Conservation (phyloP, 805 yeast genomes). For the Jamesozyma spencerorum region DNA sequence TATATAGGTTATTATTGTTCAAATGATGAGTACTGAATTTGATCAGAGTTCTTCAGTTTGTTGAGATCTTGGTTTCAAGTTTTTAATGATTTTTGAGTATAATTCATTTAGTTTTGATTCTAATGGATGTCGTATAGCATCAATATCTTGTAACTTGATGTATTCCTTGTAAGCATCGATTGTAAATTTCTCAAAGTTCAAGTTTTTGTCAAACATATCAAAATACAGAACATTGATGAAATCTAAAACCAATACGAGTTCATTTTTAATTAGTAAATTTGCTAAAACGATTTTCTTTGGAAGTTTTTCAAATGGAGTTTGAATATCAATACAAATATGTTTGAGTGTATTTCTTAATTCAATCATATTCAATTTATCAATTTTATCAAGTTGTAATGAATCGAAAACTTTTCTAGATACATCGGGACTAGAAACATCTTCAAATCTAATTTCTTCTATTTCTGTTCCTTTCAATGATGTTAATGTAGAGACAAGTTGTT, state of each 20-base stretch:
- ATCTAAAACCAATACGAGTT: constrained; percentile 2
- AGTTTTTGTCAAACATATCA: background rate
- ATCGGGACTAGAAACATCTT: constrained; percentile 3
- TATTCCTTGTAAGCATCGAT: constrained; percentile 4
- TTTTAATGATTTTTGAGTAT: background rate
- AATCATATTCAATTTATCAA: constrained; percentile 26
- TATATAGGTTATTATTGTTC: too few species aligned
- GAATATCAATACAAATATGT: constrained; percentile 26
- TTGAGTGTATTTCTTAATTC: constrained; percentile 30
- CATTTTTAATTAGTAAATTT: constrained; percentile 5
- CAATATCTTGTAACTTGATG: background rate
- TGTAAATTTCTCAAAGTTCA: constrained; percentile 2
- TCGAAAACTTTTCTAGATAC: constrained; percentile 1
- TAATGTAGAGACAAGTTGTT: background rate
- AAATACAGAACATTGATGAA: constrained; percentile 5
- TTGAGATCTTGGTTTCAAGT: background rate
- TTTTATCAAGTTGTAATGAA: constrained; percentile 10
- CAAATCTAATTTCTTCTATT: background rate
- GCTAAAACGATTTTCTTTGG: constrained; percentile 20
- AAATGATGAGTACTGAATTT: too few species aligned
- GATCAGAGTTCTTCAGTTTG: background rate
- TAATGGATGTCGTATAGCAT: constrained; percentile 5
- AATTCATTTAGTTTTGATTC: constrained; percentile 1
- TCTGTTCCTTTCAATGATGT: constrained; percentile 1
- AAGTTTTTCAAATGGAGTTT: constrained; percentile 27